A percentile compares a stretch with the other conserved stretches of the same genome.
These are phyloP conservation scores for Pleoardoris graminearum DNA, from an alignment of 2,329 filamentous ascomycete species.

Conservation along the genomic window DNA sequence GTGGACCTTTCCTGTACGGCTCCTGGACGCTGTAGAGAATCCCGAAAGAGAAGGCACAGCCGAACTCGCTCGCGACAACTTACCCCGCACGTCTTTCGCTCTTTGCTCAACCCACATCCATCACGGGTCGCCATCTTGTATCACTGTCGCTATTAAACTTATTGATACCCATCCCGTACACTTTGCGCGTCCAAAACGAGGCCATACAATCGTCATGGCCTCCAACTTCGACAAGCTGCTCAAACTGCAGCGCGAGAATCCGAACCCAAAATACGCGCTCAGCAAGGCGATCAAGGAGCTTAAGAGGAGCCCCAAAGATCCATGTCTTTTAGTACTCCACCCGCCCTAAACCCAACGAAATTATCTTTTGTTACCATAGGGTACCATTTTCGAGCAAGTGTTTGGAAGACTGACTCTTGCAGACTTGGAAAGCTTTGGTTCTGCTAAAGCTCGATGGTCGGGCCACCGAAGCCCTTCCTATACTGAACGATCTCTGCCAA, in stretches of 20 bases:
- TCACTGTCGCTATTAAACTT: neutral
- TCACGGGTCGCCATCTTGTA: neutral
- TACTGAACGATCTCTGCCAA: conserved; percentile 24
- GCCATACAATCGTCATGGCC: conserved; percentile 27
- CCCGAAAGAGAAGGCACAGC: conserved; percentile 11
- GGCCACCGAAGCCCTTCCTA: conserved; percentile 13
- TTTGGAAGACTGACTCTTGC: neutral
- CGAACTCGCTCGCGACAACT: conserved; percentile 7
- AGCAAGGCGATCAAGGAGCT: conserved; percentile 38
- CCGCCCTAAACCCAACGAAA: neutral
- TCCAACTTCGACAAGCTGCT: conserved; percentile 41
- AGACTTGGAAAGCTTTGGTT: conserved; percentile 41
- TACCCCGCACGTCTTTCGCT: neutral
- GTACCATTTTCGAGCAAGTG: neutral
- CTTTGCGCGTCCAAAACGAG: neutral
- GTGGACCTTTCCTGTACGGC: no score
- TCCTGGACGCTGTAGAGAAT: no score
- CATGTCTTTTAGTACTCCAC: conserved; percentile 36
- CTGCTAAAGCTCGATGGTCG: conserved; percentile 22
- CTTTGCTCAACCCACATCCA: conserved; percentile 3
- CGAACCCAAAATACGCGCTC: conserved; percentile 41
- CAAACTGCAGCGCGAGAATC: conserved; percentile 37
- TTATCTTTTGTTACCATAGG: conserved; percentile 5
- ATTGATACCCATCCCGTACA: neutral
- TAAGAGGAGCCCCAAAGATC: conserved; percentile 42